Conservation (phyloP, 2,329 filamentous ascomycete genomes). For the Cucurbitaria berberidis region DNA sequence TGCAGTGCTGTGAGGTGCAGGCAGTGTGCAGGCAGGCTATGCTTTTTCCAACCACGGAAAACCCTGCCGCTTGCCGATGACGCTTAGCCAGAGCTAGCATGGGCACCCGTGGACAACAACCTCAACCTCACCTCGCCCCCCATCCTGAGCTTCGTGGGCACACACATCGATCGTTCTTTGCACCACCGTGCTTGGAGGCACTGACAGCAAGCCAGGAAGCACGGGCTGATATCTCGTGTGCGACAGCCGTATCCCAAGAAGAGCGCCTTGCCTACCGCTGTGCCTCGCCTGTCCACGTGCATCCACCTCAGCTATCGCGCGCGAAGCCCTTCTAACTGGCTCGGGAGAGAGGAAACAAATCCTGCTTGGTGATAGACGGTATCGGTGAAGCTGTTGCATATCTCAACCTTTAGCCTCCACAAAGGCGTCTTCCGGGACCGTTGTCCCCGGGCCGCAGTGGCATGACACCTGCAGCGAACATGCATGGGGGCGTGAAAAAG, state of each 20-base stretch:
- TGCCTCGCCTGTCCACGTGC: slow-evolving; percentile 21
- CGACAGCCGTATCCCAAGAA: neutral
- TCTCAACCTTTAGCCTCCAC: slow-evolving; percentile 7
- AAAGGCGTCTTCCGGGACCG: slow-evolving; percentile 10
- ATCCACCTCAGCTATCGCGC: slow-evolving; percentile 7
- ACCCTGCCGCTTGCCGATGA: slow-evolving; percentile 7
- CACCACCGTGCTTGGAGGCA: slow-evolving; percentile 14
- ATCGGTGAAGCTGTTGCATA: slow-evolving; percentile 4
- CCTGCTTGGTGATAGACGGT: neutral
- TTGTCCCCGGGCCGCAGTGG: slow-evolving; percentile 24
- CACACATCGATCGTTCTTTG: slow-evolving; percentile 16
- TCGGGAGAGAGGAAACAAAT: too few relatives aligned
- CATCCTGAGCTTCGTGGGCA: neutral
- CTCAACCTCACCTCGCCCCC: slow-evolving; percentile 8
- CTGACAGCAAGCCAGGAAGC: slow-evolving; percentile 17
- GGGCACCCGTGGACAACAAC: too few relatives aligned
- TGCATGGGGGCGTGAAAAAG: slow-evolving; percentile 6
- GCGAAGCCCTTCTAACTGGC: slow-evolving; percentile 8
- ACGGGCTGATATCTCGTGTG: slow-evolving; percentile 8
- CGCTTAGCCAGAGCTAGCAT: slow-evolving; percentile 11
- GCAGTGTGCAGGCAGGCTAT: slow-evolving; percentile 5
- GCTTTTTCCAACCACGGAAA: slow-evolving; percentile 3
- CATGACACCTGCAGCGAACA: slow-evolving; percentile 23
- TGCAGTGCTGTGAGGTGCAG: slow-evolving; percentile 5
- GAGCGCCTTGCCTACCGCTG: slow-evolving; percentile 13